Evolutionary conservation across 1,139 yeast genomes (phyloP).

Genomic region (Yamadazyma diospyri): DNA sequence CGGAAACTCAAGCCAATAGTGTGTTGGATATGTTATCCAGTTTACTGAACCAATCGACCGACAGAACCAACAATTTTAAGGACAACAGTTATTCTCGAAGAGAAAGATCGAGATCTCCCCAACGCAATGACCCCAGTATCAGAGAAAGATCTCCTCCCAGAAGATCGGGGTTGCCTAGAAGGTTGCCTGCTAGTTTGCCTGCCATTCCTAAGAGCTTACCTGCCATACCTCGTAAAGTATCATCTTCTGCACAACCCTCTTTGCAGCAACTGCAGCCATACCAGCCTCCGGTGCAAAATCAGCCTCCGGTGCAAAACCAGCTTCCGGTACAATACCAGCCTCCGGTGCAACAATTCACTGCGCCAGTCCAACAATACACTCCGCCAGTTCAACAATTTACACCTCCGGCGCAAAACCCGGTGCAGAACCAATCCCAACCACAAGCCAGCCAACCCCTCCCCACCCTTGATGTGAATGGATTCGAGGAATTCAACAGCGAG

Average conservation of each 20-base stretch:
- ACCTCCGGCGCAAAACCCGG: constrained; percentile 4
- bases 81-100: constrained; percentile 41
- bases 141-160: constrained; percentile 34
- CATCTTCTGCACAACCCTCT: neutral
- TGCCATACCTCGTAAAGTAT: constrained; percentile 6
- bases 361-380: neutral
- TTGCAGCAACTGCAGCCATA: neutral
- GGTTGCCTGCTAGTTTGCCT: constrained; percentile 11
- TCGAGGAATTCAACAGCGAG: constrained; percentile 61
- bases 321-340: constrained; percentile 8
- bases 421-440: too few species aligned
- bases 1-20: constrained; percentile 2
- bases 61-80: constrained; percentile 12
- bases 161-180: constrained; percentile 15
- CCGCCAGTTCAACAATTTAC: too few species aligned
- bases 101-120: constrained; percentile 57
- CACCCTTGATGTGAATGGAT: constrained; percentile 2
- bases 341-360: constrained; percentile 6
- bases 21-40: constrained; percentile 7
- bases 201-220: constrained; percentile 6
- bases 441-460: neutral
- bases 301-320: constrained; percentile 14
- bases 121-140: constrained; percentile 21
- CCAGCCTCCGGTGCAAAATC: constrained; percentile 1
- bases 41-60: constrained; percentile 9